Evolutionary conservation across 2,329 filamentous ascomycete species (phyloP), one percentile per base, ranked within the genome.

Genomic region (Myriosclerotinia scirpicola): DNA sequence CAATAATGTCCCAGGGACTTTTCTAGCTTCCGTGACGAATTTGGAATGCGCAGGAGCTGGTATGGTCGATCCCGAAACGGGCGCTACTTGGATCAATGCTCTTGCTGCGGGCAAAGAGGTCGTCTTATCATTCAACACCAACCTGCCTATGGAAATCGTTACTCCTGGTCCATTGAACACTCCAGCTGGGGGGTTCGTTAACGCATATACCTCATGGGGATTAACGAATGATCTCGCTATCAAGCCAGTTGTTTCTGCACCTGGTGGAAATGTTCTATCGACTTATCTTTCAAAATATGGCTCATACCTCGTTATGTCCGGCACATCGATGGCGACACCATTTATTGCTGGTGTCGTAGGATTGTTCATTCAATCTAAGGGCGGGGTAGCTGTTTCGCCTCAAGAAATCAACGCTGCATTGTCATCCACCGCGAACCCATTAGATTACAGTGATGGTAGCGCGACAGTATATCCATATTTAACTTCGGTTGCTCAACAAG

Each of bases 401-500:
- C 8, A 48, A n/a, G 20, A 48, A 20, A 48, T 48, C 11, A 48
- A 48, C n/a, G 44, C 44, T 22, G 44, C 17, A 20, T 38, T 62
- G 8, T 48, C 48, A 22, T 44, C 65, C 17, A 67, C 61, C n/a
- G 50, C 42, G 1, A 56, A 15, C 22, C 52, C 55, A 7, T 42
- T 65, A 8, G 38, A 65, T 20, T 65, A 12, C 4, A 67, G 62
- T 48, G 22, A 65, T 30, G 26, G 52, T 0, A 30, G 22, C n/a
- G 63, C 58, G 6, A 63, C 26, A 22, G 46, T 12, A 20, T 61
- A 42, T 17, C 26, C 66, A n/a, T 61, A 20, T 30, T 38, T 64
- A 2, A 40, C 62, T 12, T 67, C 58, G 5, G 44, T 66, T 34
- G 68, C 2, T 20, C 15, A 46, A 44, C 9, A 46, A 34, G 22